These are phyloP conservation scores for Yamadazyma akitaensis DNA, from an alignment of 805 yeast genomes.

Conservation along the genomic window DNA sequence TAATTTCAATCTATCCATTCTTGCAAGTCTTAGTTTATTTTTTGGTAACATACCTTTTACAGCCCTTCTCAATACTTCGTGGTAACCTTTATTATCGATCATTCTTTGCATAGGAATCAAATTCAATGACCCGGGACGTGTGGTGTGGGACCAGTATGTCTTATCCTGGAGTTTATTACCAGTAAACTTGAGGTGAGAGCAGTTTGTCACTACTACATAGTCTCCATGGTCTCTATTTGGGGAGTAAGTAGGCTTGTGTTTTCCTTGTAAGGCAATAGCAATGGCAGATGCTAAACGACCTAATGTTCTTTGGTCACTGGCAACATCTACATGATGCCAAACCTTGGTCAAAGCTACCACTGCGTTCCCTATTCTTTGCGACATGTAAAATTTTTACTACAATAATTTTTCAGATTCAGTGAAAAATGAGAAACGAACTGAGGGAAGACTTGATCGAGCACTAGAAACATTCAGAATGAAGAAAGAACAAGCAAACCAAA, in stretches of 20 bases:
- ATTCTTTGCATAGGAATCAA: slow-evolving; percentile 77
- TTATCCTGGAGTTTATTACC: slow-evolving; percentile 82
- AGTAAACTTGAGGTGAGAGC: slow-evolving; percentile 73
- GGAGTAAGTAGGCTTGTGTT: slow-evolving; percentile 89
- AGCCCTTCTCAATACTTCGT: slow-evolving; percentile 82
- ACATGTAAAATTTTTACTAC: slow-evolving; percentile 19
- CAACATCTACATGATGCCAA: slow-evolving; percentile 96
- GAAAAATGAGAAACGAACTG: not conserved
- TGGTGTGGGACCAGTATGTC: slow-evolving; percentile 84
- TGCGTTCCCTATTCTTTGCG: slow-evolving; percentile 42
- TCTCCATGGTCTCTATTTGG: slow-evolving; percentile 82
- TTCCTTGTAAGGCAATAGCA: slow-evolving; percentile 89
- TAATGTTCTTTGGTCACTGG: slow-evolving; percentile 76
- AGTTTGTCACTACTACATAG: slow-evolving; percentile 94
- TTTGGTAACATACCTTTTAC: slow-evolving; percentile 97
- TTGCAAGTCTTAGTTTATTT: slow-evolving; percentile 71
- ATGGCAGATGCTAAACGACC: slow-evolving; percentile 91
- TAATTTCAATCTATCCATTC: slow-evolving; percentile 81
- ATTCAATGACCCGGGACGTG: slow-evolving; percentile 85
- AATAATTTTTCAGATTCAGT: not conserved
- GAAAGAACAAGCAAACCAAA: not conserved
- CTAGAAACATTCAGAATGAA: not conserved
- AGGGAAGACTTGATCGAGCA: not conserved
- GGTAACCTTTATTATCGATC: slow-evolving; percentile 75
- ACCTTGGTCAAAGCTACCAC: slow-evolving; percentile 76